Conservation (phyloP, 73 alveolate genomes). For the Uronychia setigera region DNA sequence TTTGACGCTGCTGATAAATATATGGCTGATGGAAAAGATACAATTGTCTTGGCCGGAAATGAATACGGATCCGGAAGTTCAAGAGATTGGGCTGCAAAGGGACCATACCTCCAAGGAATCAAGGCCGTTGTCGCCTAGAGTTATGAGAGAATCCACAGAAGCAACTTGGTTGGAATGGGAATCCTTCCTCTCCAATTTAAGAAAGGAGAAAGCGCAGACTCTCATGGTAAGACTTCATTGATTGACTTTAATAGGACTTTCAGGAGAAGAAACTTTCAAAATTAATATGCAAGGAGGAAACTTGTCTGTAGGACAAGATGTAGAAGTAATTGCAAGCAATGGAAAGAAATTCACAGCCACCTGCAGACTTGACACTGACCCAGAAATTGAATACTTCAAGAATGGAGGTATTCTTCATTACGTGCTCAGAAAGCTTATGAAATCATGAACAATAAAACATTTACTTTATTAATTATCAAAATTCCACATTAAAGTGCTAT, state of each 20-base stretch:
- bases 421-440: constrained; percentile 82
- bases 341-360: constrained; percentile 78
- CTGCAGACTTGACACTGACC: constrained; percentile 81
- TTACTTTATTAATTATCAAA: too few species aligned
- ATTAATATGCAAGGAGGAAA: constrained; percentile 64
- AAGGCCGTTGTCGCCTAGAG: constrained; percentile 88
- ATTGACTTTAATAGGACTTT: too few species aligned
- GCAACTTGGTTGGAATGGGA: constrained; percentile 92
- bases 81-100: constrained; percentile 96
- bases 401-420: constrained; percentile 91
- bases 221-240: too few species aligned
- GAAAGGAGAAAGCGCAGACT: constrained; percentile 73
- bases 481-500: not conserved
- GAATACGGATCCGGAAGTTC: constrained; percentile 93
- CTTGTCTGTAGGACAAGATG: constrained; percentile 67
- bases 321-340: constrained; percentile 64
- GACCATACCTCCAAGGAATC: constrained; percentile 85
- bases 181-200: constrained; percentile 80
- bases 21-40: constrained; percentile 48
- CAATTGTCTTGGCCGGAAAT: constrained; percentile 81
- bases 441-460: constrained; percentile 44
- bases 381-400: constrained; percentile 85
- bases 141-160: constrained; percentile 90
- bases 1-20: constrained; percentile 87
- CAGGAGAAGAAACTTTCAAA: constrained; percentile 83